Evolutionary conservation across 768 basidiomycete genomes (phyloP), one percentile per base, ranked within the genome.

Genomic region (Termitomyces sp.): DNA sequence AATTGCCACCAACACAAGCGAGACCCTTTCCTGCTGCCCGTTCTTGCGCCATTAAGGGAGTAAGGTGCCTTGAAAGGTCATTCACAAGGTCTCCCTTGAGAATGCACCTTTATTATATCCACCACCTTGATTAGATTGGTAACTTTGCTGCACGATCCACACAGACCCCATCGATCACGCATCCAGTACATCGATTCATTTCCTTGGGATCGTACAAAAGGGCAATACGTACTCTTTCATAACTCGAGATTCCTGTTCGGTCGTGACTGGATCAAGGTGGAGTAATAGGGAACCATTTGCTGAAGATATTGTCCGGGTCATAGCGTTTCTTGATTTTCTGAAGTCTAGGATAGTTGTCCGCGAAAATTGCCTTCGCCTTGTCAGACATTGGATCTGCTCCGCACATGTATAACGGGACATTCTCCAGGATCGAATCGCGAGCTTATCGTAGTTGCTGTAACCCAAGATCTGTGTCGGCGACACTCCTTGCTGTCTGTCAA

Each of bases 361-460:
- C 74, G 59, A 75, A 81, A 31, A 77, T 62, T 20, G 53, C 58
- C 60, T 62, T 57, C 38, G 67, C 65, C 56, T 66, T 69, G 34
- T 64, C 73, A 6, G 46, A 38, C 15, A 59, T 42, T 25, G 61
- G 31, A 60, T 65, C 64, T 65, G 34, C 43, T 43, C 5, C 9
- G 1, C 3, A 3, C 4, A 38, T 56, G 15, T 50, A 25, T 15
- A 36, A 56, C 10, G 47, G 5, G 43, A 20, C 15, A 29, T 8
- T 12, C 50, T 36, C 36, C 15, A 49, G 12, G 14, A 29, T 14
- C 14, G 12, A 31, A 32, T 17, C 2, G 31, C 25, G 12, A 42
- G 10, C 56, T 32, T 59, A 81, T 82, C 79, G 62, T 81, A 83
- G 63, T 85, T 85, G 36, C 74, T 77, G 59, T 83, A 83, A 7